These are phyloP conservation scores for Thozetella sp. DNA, from an alignment of 495 filamentous ascomycete species.

Conservation along the genomic window DNA sequence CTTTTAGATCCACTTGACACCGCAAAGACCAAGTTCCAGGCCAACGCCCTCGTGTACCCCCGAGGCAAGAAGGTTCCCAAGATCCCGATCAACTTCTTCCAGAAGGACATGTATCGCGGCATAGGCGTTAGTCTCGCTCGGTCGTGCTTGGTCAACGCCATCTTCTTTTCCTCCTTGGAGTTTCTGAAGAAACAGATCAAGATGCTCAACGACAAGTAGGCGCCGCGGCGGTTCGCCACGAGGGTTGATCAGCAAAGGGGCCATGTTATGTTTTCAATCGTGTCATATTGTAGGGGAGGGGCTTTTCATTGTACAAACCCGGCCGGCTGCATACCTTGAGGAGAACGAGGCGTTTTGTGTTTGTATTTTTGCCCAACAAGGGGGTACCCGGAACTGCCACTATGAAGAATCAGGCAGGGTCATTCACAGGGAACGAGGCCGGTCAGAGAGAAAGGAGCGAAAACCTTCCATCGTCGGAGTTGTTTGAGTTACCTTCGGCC, in stretches of 20 bases:
- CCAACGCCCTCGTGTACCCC: conserved; percentile 71
- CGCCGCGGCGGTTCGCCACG: not conserved
- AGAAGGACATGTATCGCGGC: conserved; percentile 72
- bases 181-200: conserved; percentile 74
- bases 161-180: conserved; percentile 81
- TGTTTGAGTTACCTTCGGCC: not conserved
- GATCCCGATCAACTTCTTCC: conserved; percentile 73
- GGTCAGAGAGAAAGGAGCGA: conserved; percentile 2
- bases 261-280: too few species aligned
- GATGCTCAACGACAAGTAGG: conserved; percentile 43
- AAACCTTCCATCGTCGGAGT: not conserved
- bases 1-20: conserved; percentile 73
- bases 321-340: conserved; percentile 2
- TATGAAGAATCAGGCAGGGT: not conserved
- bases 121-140: conserved; percentile 79
- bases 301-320: not conserved
- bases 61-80: conserved; percentile 57
- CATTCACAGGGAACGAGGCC: not conserved
- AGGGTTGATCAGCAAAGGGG: too few species aligned
- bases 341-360: not conserved
- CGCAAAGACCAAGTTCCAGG: conserved; percentile 81
- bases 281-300: not conserved
- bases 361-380: not conserved
- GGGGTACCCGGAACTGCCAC: not conserved
- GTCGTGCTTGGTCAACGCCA: conserved; percentile 72